Base-by-base conservation (phyloP, 139 green algal species). In the Coelastrella sp. region DNA sequence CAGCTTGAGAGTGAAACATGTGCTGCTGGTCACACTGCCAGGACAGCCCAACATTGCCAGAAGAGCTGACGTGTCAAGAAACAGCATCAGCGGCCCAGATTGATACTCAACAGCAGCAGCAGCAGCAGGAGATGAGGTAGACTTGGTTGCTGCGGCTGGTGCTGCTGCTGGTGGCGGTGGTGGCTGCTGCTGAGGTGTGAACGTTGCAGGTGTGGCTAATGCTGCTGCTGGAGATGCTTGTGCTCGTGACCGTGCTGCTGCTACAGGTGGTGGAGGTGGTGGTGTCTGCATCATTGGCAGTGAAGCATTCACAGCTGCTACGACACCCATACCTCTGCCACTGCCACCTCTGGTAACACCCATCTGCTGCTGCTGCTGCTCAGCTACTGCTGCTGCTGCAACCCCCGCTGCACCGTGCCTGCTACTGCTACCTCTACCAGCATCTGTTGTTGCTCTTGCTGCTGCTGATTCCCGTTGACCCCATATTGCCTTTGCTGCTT, bases 11-110 rank as follows among this genome's bases (percentile, higher is more conserved):
- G 79, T 90, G 79, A 86, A 68, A 25, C 23, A 43, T 5, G 78
- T 76, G 78, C 35, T 79, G 34, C 74, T 87, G 3, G 75, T 59
- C 1, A 69, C 15, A 23, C 73, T 60, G 30, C 66, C 27, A 19
- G 89, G 86, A 23, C 85, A 87, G 0, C 93, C 93, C 48, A 96
- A 87, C 91, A 96, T 94, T 45, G 84, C 45, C 77, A 96, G 81
- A 57, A 96, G 83, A 2, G 94, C 94, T 13, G 84, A 92, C 72
- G 94, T 96, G 85, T 96, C 94, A 0, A 91, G 89, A 64, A 96
- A 93, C 27, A 96, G 80, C 37, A 96, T 89, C 84, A 96, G 88
- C 21, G 94, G 94, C 3, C 92, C 93, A 78, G 51, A 67, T 32
- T 63, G 34, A 41, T 77, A 48, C 40, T 19, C 2, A 30, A 59